Evolutionary conservation across 306 rosid species (phyloP).

Genomic region (Rosa persica): DNA sequence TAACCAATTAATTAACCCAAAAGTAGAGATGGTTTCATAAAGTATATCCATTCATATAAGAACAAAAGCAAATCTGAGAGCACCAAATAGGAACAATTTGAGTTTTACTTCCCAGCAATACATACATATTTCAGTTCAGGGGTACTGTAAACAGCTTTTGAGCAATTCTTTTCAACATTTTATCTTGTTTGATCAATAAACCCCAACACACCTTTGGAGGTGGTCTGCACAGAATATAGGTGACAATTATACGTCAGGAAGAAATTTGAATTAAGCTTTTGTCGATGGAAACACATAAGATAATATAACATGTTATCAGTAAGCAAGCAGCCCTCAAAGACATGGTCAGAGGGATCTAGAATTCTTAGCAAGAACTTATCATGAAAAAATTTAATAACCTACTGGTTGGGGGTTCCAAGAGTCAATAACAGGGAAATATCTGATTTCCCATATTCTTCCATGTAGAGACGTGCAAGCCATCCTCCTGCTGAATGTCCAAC

Average conservation of each 20-base stretch:
- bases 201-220: slow-evolving; percentile 64
- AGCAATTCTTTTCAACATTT: slow-evolving; percentile 67
- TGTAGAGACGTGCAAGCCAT: slow-evolving; percentile 93
- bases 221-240: slow-evolving; percentile 47
- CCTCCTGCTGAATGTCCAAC: slow-evolving; percentile 67
- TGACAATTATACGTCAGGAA: neutral
- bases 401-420: slow-evolving; percentile 95
- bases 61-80: neutral
- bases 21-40: neutral
- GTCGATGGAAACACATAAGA: neutral
- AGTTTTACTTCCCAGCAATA: slow-evolving; percentile 79
- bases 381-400: slow-evolving; percentile 13
- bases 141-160: slow-evolving; percentile 74
- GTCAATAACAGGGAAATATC: slow-evolving; percentile 67
- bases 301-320: neutral
- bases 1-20: too few relatives aligned
- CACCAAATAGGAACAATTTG: neutral
- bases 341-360: neutral
- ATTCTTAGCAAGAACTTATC: slow-evolving; percentile 10
- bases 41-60: neutral
- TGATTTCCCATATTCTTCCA: slow-evolving; percentile 67
- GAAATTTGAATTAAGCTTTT: neutral
- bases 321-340: neutral
- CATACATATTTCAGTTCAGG: slow-evolving; percentile 79
- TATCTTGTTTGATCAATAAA: slow-evolving; percentile 87